Evolutionary conservation across 768 basidiomycete species (phyloP).

Genomic region (Neoboletus magnificus): DNA sequence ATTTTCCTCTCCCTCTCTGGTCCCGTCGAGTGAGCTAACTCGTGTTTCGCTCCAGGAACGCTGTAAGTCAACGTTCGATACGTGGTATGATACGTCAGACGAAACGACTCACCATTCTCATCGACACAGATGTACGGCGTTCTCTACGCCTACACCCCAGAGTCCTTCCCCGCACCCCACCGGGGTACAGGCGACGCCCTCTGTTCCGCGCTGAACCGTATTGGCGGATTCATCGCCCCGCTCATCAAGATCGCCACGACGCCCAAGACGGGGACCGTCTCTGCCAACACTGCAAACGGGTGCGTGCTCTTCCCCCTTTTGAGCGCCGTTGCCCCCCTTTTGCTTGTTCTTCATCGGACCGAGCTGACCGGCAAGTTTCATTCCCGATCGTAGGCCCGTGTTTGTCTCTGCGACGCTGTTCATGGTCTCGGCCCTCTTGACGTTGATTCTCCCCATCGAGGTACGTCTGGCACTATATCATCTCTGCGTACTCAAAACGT

Average conservation of each 20-base stretch:
- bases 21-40: neutral
- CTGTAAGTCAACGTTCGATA: conserved; percentile 25
- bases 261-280: conserved; percentile 26
- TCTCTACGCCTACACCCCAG: conserved; percentile 56
- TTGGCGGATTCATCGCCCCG: conserved; percentile 46
- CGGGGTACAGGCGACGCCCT: conserved; percentile 55
- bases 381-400: conserved; percentile 32
- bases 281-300: conserved; percentile 36
- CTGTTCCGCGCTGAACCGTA: conserved; percentile 46
- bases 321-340: too few relatives aligned
- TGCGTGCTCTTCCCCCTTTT: conserved; percentile 9
- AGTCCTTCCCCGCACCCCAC: conserved; percentile 56
- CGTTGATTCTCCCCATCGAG: conserved; percentile 48
- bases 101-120: neutral
- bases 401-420: conserved; percentile 48
- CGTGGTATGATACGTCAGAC: neutral
- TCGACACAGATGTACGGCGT: conserved; percentile 45
- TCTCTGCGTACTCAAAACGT: neutral
- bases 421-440: conserved; percentile 38
- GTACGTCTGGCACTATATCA: conserved; percentile 19
- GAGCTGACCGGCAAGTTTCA: neutral
- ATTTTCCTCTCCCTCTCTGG: too few relatives aligned
- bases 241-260: conserved; percentile 48
- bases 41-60: conserved; percentile 24
- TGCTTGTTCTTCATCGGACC: neutral